These are phyloP conservation scores for Metschnikowia shivogae DNA, from an alignment of 805 yeast genomes.

Conservation along the genomic window DNA sequence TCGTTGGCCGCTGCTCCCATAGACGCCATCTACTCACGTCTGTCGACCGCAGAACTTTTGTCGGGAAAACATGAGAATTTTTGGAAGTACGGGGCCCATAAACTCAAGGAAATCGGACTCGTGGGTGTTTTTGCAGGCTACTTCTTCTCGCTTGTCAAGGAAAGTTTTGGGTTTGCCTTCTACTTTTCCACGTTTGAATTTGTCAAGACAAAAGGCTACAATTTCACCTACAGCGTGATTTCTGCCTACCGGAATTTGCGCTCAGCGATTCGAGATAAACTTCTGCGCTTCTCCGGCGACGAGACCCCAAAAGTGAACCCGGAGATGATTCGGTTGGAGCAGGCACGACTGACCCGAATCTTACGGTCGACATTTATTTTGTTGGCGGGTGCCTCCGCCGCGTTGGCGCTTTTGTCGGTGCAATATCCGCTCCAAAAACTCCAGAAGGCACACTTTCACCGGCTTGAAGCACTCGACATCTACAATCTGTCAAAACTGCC, in stretches of 20 bases:
- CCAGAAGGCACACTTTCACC: conserved; percentile 72
- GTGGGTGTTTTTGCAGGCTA: conserved; percentile 89
- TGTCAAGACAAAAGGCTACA: conserved; percentile 65
- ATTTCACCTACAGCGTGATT: conserved; percentile 43
- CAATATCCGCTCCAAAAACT: conserved; percentile 81
- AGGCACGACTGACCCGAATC: conserved; percentile 42
- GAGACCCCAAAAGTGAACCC: conserved; percentile 16
- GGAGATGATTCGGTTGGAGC: conserved; percentile 24
- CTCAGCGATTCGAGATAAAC: conserved; percentile 19
- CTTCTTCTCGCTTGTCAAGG: conserved; percentile 72
- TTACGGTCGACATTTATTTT: conserved; percentile 66
- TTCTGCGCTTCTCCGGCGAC: conserved; percentile 15
- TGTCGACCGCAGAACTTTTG: conserved; percentile 68
- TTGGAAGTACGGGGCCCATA: conserved; percentile 71
- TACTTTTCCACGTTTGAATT: conserved; percentile 79
- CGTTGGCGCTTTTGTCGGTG: conserved; percentile 66
- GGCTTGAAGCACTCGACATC: conserved; percentile 77
- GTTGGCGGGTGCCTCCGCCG: conserved; percentile 85
- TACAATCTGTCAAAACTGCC: conserved; percentile 33
- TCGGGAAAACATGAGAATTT: conserved; percentile 63
- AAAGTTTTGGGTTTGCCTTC: conserved; percentile 76
- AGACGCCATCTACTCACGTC: conserved; percentile 84
- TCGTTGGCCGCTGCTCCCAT: conserved; percentile 92
- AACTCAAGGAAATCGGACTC: conserved; percentile 68
- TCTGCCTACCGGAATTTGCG: conserved; percentile 42